Conservation (phyloP, 2,329 filamentous ascomycete species). For the Epichloe amarillans region DNA sequence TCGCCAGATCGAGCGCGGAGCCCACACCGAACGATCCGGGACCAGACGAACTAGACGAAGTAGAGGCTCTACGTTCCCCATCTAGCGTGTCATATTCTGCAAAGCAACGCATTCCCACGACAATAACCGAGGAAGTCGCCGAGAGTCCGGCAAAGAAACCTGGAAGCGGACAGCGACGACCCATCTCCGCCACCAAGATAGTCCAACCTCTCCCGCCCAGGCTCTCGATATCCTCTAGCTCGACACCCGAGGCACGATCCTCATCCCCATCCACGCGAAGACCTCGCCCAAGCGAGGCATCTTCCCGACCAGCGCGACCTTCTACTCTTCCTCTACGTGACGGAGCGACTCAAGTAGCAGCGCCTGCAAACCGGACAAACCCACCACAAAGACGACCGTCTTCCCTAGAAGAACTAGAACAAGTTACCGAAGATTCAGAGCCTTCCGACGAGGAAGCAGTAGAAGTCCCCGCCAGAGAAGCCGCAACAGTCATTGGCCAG, state of each 20-base stretch:
- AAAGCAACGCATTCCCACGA: constrained; percentile 5
- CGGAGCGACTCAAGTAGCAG: neutral
- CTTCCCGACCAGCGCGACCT: neutral
- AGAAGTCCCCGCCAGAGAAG: constrained; percentile 29
- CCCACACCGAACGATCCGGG: neutral
- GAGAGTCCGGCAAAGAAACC: constrained; percentile 42
- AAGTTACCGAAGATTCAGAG: constrained; percentile 3
- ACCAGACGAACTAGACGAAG: neutral
- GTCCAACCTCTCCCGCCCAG: neutral
- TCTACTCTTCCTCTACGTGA: neutral
- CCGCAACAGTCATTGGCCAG: constrained; percentile 26
- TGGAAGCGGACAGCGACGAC: constrained; percentile 38
- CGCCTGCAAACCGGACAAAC: neutral
- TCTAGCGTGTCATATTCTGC: constrained; percentile 4
- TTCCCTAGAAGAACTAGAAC: neutral
- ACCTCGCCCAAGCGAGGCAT: constrained; percentile 21
- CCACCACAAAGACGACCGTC: neutral
- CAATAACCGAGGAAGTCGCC: constrained; percentile 12
- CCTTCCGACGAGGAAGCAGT: constrained; percentile 25
- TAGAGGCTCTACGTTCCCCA: constrained; percentile 6
- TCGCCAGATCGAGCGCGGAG: constrained; percentile 1
- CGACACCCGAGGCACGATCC: constrained; percentile 9
- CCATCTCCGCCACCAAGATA: constrained; percentile 18
- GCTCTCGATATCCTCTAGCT: neutral
- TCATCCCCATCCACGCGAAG: constrained; percentile 32